Base-by-base conservation (phyloP, 2,329 filamentous ascomycete genomes). In the Neoscytalidium dimidiatum region DNA sequence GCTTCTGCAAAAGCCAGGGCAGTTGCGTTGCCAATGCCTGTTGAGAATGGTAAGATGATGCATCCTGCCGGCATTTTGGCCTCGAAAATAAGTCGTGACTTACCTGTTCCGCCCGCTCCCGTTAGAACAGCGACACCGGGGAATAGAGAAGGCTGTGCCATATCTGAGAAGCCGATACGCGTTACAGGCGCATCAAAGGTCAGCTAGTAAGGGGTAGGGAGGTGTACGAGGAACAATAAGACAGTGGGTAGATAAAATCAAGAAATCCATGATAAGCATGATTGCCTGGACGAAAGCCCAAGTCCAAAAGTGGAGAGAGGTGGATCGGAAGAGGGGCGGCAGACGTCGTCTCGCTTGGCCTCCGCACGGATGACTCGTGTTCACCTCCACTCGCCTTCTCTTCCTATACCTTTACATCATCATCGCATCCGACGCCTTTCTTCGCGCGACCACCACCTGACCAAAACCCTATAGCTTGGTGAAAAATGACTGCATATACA, bases 21-120 rank as follows among this genome's bases (percentile, higher is more conserved):
- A 1, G 85, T 81, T 1, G 84, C 84, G 2, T 81, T 82, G 2
- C 85, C 85, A 66, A 87, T 88, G 33, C 85, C 85, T 86, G 41
- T 2, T 8, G 35, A 19, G 19, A 4, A 28, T 68, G 8, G 69
- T 63, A 35, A 67, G 41, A 43, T 23, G 35, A 13, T 8, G 13
- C 11, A 21, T 38, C 33, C 14, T 3, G 33, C 33, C 33, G n/a
- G n/a, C 19, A 33, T 28, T 2, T 23, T 33, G 14, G 33, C 1
- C 11, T 21, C 38, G 11, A 44, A 7, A 1, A 17, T 48, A 7
- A 26, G 4, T 6, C 6, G 19, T 23, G 11, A 4, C 17, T 13
- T 66, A 73, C 75, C 75, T 35, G 73, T 75, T 57, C 74, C 74
- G 57, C 73, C 75, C 41, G 75, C 74, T 21, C 75, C 74, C 5